Evolutionary conservation across 768 basidiomycete genomes (phyloP), one percentile per base, ranked within the genome.

Genomic region (Lactifluus pinguis): DNA sequence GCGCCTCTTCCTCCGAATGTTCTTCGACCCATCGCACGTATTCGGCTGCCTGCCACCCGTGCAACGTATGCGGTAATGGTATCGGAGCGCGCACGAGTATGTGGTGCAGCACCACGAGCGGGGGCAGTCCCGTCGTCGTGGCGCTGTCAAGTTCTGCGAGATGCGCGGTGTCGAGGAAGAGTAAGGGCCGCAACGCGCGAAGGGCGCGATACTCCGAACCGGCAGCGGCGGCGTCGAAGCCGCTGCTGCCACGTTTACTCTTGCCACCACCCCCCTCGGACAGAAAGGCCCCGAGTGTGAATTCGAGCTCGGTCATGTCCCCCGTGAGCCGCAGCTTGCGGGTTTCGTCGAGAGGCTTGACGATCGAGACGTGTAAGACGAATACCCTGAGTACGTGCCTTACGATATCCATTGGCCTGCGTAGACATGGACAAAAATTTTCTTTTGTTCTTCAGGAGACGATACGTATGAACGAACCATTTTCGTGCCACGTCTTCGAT

Each of bases 231-330:
- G 74, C 79, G 63, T 89, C 88, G 45, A 95, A 76, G 66, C 82
- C 83, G 11, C 82, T 80, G 4, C 55, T 36, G 1, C 83, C 81
- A 6, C 85, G 81, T 67, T 84, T 83, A 59, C 76, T 77, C 63
- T 81, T 70, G 53, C 78, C 25, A 2, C 25, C 25, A 25, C 25
- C 25, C 25, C 25, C 77, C 57, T 85, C 83, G 1, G 76, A 76
- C 75, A 86, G 77, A 71, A 98, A 90, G 4, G 89, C 82, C 67
- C 85, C 88, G 57, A 99, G 71, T 0, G 90, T 85, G 71, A 98
- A 97, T 75, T 99, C 97, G 62, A 98, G 79, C 71, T 93, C 90
- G 0, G 95, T 89, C 93, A 98, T 95, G 72, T 99, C 95, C 50
- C 85, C 89, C 59, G 93, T 92, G 64, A 98, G 78, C 73, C 95